These are phyloP conservation scores for Mesotaenium endlicherianum DNA, from an alignment of 139 green algal species.

Conservation along the genomic window DNA sequence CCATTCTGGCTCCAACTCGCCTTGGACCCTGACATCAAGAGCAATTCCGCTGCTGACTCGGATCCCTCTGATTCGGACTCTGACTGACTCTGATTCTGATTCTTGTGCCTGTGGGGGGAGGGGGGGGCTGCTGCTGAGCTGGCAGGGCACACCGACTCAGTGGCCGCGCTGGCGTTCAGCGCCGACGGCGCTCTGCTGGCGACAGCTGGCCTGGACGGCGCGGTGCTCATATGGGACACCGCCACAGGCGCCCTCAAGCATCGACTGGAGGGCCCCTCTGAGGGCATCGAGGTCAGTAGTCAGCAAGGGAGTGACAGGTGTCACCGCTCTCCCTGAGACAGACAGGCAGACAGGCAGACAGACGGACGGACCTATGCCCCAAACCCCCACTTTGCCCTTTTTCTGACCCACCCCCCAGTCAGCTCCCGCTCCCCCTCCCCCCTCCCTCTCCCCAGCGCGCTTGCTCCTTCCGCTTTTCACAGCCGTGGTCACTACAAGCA, in stretches of 20 bases:
- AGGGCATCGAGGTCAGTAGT: constrained; percentile 49
- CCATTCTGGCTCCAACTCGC: too few species aligned
- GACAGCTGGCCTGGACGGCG: constrained; percentile 82
- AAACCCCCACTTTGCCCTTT: not conserved
- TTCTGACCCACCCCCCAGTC: not conserved
- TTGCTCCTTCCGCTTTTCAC: not conserved
- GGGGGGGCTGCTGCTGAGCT: too few species aligned
- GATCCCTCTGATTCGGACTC: too few species aligned
- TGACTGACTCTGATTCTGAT: too few species aligned
- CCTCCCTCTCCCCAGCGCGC: not conserved
- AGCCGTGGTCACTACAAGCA: too few species aligned
- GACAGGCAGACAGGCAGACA: constrained; percentile 46
- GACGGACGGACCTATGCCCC: not conserved
- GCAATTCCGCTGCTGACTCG: too few species aligned
- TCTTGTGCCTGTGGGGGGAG: too few species aligned
- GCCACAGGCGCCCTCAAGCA: constrained; percentile 50
- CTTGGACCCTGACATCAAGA: too few species aligned
- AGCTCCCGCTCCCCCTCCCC: not conserved
- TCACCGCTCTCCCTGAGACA: too few species aligned
- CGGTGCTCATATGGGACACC: constrained; percentile 68
- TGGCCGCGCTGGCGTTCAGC: constrained; percentile 78
- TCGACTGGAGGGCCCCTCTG: constrained; percentile 50
- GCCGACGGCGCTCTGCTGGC: constrained; percentile 71
- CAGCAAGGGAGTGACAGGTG: not conserved
- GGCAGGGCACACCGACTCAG: constrained; percentile 84